Evolutionary conservation across 805 yeast genomes (phyloP), one percentile per base, ranked within the genome.

Genomic region (Metschnikowia hibisci): DNA sequence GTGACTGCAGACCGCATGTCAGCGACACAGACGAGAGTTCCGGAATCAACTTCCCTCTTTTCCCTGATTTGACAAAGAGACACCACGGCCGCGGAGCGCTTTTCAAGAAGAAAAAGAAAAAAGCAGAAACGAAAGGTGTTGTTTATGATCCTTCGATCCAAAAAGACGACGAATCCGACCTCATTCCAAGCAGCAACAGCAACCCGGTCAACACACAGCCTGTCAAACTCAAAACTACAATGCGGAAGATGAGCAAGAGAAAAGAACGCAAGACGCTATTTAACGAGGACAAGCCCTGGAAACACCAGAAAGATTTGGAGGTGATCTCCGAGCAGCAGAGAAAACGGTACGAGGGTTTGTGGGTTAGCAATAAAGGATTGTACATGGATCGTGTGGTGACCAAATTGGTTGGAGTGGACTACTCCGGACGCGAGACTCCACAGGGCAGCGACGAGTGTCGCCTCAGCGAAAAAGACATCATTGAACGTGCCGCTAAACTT

Each of bases 271-370:
- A 67, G 44, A 56, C 68, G 13, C 61, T 62, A 22, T 89, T 90
- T 62, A 84, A 90, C 58, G 95, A 84, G 55, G 87, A 85, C 46
- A 88, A 89, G 62, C 98, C 98, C 0, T 89, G 97, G 96, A 89
- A 90, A 55, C 81, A 87, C 55, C 97, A 88, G 62, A 70, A 69
- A 25, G 85, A 80, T 46, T 69, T 81, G 4, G 56, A 55, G 56
- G 67, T 54, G 57, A 67, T 81, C 13, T 69, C 79, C 0, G 81
- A 78, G 18, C 74, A 69, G 34, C 98, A 93, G 60, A 74, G 87
- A 46, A 89, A 89, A 58, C 66, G 98, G 30, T 93, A 91, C 62
- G 97, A 90, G 62, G 95, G 95, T 20, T 77, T 93, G 12, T 93
- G 96, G 96, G 95, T 84, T 0, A 81, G 96, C 27, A 93, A 93